Percentiles rank a stretch among this genome's conserved stretches.
Evolutionary conservation across 2,329 filamentous ascomycete genomes (phyloP).

Genomic region (Fonsecaea erecta): DNA sequence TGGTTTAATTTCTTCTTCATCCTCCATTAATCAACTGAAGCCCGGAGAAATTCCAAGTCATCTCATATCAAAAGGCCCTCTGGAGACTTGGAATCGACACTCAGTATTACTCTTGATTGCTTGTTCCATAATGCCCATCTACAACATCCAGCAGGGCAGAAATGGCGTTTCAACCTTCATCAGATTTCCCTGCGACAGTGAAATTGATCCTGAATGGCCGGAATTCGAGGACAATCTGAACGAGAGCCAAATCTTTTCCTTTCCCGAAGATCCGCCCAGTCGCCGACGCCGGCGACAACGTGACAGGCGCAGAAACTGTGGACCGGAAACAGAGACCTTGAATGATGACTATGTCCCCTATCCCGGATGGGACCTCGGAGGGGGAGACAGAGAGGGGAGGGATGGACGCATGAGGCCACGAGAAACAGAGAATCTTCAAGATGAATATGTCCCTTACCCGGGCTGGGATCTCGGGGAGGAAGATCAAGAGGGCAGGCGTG

Average conservation of each 20-base stretch:
- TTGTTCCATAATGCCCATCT: not conserved
- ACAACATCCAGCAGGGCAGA: not conserved
- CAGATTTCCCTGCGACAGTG: not conserved
- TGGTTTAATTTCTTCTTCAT: not conserved
- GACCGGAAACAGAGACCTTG: not conserved
- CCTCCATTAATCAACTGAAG: no score
- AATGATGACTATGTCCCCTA: not conserved
- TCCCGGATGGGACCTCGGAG: no score
- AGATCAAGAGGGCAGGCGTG: no score
- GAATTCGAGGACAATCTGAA: not conserved
- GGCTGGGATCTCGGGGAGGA: not conserved
- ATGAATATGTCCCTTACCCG: not conserved
- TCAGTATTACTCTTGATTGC: not conserved
- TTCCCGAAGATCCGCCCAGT: not conserved
- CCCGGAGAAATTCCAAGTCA: not conserved
- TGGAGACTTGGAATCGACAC: not conserved
- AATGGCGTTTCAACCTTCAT: not conserved
- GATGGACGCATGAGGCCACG: no score
- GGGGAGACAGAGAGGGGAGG: no score
- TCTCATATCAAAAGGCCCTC: not conserved
- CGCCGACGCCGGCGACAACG: not conserved
- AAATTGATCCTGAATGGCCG: not conserved
- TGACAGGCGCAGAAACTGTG: not conserved
- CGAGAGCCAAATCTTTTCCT: not conserved
- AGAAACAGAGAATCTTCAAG: no score